Evolutionary conservation across 768 basidiomycete genomes (phyloP).

Genomic region (Crassisporium funariophilum): DNA sequence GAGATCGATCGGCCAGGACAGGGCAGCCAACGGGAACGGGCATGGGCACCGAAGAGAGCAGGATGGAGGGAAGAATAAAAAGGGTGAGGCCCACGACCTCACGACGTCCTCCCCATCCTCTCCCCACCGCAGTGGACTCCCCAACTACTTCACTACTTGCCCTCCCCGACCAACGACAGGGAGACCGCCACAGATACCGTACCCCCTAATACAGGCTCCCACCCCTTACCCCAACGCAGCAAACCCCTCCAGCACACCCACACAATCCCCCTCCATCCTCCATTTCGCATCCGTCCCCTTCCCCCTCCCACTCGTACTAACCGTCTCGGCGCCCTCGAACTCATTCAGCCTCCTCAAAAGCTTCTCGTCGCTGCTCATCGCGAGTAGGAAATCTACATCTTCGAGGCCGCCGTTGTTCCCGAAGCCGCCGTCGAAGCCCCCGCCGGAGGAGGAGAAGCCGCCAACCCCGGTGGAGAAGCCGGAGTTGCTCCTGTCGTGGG

Average conservation of each 20-base stretch:
- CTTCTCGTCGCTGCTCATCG: constrained; percentile 77
- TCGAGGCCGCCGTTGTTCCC: constrained; percentile 28
- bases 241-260: constrained; percentile 30
- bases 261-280: constrained; percentile 46
- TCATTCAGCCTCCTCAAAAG: constrained; percentile 75
- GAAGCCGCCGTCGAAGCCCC: neutral
- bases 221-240: constrained; percentile 11
- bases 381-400: constrained; percentile 62
- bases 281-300: constrained; percentile 83
- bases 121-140: too few relatives aligned
- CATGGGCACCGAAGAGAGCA: too few relatives aligned
- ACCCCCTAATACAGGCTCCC: too few relatives aligned
- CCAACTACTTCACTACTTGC: too few relatives aligned
- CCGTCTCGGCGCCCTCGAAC: constrained; percentile 71
- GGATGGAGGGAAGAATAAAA: too few relatives aligned
- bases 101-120: too few relatives aligned
- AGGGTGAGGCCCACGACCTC: too few relatives aligned
- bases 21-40: too few relatives aligned
- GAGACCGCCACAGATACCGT: too few relatives aligned
- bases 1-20: too few relatives aligned
- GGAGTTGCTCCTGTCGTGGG: neutral
- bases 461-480: neutral
- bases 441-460: neutral
- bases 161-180: too few relatives aligned
- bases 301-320: constrained; percentile 67